phyloP scores from a whole-genome alignment of 805 yeast species.

The Saccharomycopsis malanga region DNA sequence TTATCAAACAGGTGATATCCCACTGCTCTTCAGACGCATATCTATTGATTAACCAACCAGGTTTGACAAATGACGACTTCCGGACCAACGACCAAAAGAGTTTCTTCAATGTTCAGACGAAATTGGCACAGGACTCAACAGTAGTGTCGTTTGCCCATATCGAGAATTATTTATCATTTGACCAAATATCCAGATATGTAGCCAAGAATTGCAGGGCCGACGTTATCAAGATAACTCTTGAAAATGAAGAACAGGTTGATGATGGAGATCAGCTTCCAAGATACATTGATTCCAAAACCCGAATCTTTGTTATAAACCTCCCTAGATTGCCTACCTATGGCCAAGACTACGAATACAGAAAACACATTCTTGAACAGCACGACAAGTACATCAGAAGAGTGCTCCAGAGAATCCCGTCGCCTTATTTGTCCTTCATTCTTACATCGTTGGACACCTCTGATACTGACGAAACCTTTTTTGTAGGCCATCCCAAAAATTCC shows the following conservation, averaged over 20 bases:
- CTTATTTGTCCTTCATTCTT: constrained; percentile 54
- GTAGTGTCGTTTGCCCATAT: constrained; percentile 51
- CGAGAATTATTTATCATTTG: constrained; percentile 24
- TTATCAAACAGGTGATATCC: constrained; percentile 29
- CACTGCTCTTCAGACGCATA: constrained; percentile 52
- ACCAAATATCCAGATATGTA: constrained; percentile 23
- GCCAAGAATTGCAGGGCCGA: constrained; percentile 25
- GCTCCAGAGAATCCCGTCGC: constrained; percentile 67
- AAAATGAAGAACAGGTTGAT: constrained; percentile 37
- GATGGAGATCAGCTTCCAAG: constrained; percentile 37
- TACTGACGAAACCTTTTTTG: constrained; percentile 22
- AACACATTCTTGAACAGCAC: constrained; percentile 31
- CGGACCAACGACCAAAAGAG: constrained; percentile 30
- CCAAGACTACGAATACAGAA: constrained; percentile 25
- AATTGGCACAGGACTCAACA: constrained; percentile 52
- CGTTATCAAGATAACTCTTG: constrained; percentile 22
- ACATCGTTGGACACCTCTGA: constrained; percentile 35
- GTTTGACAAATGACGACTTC: constrained; percentile 42
- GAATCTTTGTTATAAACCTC: constrained; percentile 56
- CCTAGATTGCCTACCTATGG: constrained; percentile 37
- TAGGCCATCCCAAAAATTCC: constrained; percentile 17
- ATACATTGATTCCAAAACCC: constrained; percentile 55
- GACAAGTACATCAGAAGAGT: constrained; percentile 47
- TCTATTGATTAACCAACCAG: constrained; percentile 49
- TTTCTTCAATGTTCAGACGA: constrained; percentile 45